Evolutionary conservation across 352 stramenopile species (phyloP).

Genomic region (Blastocystis sp.): DNA sequence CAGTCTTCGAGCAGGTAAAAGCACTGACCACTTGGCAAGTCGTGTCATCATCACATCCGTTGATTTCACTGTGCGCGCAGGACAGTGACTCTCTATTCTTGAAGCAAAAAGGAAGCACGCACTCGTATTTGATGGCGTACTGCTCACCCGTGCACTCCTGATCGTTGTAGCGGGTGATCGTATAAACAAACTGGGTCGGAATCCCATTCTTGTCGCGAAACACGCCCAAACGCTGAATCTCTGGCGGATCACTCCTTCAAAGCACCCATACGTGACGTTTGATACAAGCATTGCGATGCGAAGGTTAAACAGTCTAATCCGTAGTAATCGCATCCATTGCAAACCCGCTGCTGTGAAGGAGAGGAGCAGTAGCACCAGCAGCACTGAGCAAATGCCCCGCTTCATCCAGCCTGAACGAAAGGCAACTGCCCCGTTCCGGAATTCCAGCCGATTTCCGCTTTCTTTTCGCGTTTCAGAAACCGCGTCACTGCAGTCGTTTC

Average conservation of each 20-base stretch:
- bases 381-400: background rate
- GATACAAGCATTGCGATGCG: constrained; percentile 12
- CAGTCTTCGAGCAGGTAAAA: background rate
- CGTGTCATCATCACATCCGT: background rate
- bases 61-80: background rate
- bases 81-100: constrained; percentile 32
- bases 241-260: constrained; percentile 10
- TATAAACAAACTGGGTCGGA: constrained; percentile 22
- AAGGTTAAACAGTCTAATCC: constrained; percentile 18
- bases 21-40: background rate
- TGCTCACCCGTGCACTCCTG: background rate
- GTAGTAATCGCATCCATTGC: background rate
- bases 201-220: constrained; percentile 5
- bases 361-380: background rate
- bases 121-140: constrained; percentile 13
- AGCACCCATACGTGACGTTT: constrained; percentile 1
- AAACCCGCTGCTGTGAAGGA: background rate
- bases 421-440: background rate
- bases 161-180: constrained; percentile 27
- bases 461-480: background rate
- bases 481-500: background rate
- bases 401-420: background rate
- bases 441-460: background rate
- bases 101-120: background rate
- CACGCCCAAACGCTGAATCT: constrained; percentile 38